Evolutionary conservation across 2,329 filamentous ascomycete genomes (phyloP).

Genomic region (Incumbomyces lentus): DNA sequence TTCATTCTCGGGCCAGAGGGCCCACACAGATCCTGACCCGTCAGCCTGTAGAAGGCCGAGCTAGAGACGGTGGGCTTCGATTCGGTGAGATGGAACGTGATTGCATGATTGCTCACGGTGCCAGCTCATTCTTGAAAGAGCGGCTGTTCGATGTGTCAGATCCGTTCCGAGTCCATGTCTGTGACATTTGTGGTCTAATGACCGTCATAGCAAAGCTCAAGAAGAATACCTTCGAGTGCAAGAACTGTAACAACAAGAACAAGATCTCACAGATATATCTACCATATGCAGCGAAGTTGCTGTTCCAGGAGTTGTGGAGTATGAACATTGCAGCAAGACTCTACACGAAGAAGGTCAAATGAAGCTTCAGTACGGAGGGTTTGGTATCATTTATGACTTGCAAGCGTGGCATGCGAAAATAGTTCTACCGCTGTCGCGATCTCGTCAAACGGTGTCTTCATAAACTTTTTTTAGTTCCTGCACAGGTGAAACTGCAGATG

Average conservation of each 20-base stretch:
- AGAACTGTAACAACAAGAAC: constrained; percentile 98
- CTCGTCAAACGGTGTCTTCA: too few species aligned
- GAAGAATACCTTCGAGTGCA: constrained; percentile 91
- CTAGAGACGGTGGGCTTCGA: constrained; percentile 90
- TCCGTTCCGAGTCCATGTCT: constrained; percentile 95
- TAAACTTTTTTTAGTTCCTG: too few species aligned
- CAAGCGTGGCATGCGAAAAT: too few species aligned
- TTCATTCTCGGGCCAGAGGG: constrained; percentile 93
- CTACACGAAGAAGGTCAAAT: constrained; percentile 59
- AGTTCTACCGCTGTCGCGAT: too few species aligned
- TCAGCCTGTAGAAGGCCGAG: constrained; percentile 96
- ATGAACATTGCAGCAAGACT: constrained; percentile 98
- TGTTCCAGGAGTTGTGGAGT: constrained; percentile 94
- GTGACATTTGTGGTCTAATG: constrained; percentile 98
- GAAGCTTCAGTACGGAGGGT: neutral
- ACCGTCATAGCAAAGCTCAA: constrained; percentile 94
- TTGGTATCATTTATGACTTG: too few species aligned
- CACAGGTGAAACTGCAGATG: neutral
- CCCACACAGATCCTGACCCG: constrained; percentile 95
- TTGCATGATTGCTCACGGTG: constrained; percentile 99
- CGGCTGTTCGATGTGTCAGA: constrained; percentile 94
- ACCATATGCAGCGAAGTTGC: constrained; percentile 90
- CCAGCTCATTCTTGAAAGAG: constrained; percentile 93
- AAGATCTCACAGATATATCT: constrained; percentile 97
- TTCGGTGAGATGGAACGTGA: constrained; percentile 99